Conservation (phyloP, 2,329 filamentous ascomycete species). For the Cytospora chrysosperma region DNA sequence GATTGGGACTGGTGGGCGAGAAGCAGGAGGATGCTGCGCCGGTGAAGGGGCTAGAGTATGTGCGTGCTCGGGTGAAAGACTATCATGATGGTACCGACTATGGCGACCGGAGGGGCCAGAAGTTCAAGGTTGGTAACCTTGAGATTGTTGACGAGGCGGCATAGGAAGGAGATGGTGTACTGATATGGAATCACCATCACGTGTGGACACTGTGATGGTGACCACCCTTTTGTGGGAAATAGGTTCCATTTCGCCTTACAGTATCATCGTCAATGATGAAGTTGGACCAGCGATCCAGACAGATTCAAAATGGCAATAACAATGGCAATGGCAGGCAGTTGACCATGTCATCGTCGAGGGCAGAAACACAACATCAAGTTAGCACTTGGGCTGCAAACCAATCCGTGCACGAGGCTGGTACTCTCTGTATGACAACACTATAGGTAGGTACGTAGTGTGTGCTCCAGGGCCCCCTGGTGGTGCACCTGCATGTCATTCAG, state of each 20-base stretch:
- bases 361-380: too few relatives aligned
- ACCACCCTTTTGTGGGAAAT: background rate
- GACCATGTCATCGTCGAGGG: too few relatives aligned
- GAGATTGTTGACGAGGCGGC: slow-evolving; percentile 41
- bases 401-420: too few relatives aligned
- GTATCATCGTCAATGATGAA: too few relatives aligned
- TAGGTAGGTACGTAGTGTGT: too few relatives aligned
- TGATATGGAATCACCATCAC: background rate
- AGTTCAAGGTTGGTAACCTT: slow-evolving; percentile 39
- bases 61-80: slow-evolving; percentile 40
- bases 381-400: too few relatives aligned
- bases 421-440: too few relatives aligned
- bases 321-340: too few relatives aligned
- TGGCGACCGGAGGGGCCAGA: slow-evolving; percentile 39
- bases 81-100: slow-evolving; percentile 41
- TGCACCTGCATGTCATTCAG: background rate
- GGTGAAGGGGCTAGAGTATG: slow-evolving; percentile 40
- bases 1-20: slow-evolving; percentile 31
- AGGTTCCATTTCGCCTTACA: too few relatives aligned
- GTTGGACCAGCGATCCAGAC: too few relatives aligned
- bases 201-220: background rate
- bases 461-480: too few relatives aligned
- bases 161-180: slow-evolving; percentile 18
- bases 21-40: slow-evolving; percentile 26
- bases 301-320: too few relatives aligned